These are phyloP conservation scores for Lodderomyces oxycetoniae DNA, from an alignment of 1,139 yeast genomes.

Conservation along the genomic window DNA sequence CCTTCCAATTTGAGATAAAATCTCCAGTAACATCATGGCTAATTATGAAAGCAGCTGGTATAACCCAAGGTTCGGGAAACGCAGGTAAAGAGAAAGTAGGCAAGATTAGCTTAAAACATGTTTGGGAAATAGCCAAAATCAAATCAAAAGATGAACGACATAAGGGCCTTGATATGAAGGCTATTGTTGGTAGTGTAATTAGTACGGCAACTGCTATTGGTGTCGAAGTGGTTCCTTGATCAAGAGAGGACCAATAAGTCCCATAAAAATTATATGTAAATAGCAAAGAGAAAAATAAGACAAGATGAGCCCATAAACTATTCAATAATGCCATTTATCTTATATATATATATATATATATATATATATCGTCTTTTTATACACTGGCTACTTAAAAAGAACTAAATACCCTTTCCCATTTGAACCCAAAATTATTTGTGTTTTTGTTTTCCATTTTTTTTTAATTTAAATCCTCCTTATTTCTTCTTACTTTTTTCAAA, in stretches of 20 bases:
- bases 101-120: conserved; percentile 75
- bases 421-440: no score
- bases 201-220: conserved; percentile 90
- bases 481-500: conserved; percentile 72
- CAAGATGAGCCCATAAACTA: no score
- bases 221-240: conserved; percentile 66
- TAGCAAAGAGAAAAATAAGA: background rate
- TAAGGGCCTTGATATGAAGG: conserved; percentile 62
- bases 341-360: no score
- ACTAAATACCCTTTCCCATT: no score
- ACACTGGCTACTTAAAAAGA: no score
- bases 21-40: conserved; percentile 92
- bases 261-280: background rate
- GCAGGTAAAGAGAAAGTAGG: conserved; percentile 56
- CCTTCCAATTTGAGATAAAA: conserved; percentile 80
- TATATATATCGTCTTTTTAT: background rate
- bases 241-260: conserved; percentile 1
- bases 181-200: conserved; percentile 75
- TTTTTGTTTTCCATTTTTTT: background rate
- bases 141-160: conserved; percentile 85
- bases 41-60: conserved; percentile 75
- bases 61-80: conserved; percentile 71
- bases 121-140: conserved; percentile 91
- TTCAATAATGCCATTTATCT: no score
- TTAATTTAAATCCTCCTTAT: conserved; percentile 12